Conservation (phyloP, 2,329 filamentous ascomycete species). For the Stemphylium beticola region DNA sequence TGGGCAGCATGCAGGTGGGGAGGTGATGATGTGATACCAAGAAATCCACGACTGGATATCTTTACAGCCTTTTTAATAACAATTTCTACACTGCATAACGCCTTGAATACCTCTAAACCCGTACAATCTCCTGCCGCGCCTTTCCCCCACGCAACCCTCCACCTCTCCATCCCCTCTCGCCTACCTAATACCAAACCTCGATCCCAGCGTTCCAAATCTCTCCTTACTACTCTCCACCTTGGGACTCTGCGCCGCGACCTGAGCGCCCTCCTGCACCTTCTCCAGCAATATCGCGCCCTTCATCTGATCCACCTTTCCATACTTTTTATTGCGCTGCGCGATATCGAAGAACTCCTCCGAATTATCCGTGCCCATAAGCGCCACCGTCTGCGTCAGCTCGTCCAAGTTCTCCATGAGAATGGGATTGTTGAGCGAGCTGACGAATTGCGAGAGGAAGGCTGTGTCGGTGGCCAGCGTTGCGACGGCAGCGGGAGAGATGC, state of each 20-base stretch:
- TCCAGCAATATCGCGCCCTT: conserved; percentile 90
- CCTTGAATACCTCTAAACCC: too few species aligned
- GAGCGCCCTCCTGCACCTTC: conserved; percentile 62
- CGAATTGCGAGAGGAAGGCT: conserved; percentile 82
- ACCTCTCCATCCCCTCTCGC: neutral
- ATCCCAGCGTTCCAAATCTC: conserved; percentile 44
- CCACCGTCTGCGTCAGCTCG: conserved; percentile 90
- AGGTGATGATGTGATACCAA: too few species aligned
- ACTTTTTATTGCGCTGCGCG: conserved; percentile 87
- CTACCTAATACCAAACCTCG: conserved; percentile 40
- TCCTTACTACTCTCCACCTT: conserved; percentile 36
- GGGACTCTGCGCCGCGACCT: conserved; percentile 43
- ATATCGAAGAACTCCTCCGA: conserved; percentile 98
- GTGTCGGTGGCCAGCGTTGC: conserved; percentile 82
- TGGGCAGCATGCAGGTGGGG: too few species aligned
- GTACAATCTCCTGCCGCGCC: too few species aligned
- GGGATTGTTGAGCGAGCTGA: conserved; percentile 83
- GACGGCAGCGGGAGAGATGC: conserved; percentile 88
- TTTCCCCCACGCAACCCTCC: too few species aligned
- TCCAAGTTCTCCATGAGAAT: conserved; percentile 89
- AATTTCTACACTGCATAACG: too few species aligned
- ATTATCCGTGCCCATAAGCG: conserved; percentile 83
- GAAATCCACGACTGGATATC: too few species aligned
- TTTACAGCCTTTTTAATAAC: too few species aligned
- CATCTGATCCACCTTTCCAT: conserved; percentile 87